These are phyloP conservation scores for Hypoxylon lenormandii DNA, from an alignment of 495 filamentous ascomycete genomes.

Conservation along the genomic window DNA sequence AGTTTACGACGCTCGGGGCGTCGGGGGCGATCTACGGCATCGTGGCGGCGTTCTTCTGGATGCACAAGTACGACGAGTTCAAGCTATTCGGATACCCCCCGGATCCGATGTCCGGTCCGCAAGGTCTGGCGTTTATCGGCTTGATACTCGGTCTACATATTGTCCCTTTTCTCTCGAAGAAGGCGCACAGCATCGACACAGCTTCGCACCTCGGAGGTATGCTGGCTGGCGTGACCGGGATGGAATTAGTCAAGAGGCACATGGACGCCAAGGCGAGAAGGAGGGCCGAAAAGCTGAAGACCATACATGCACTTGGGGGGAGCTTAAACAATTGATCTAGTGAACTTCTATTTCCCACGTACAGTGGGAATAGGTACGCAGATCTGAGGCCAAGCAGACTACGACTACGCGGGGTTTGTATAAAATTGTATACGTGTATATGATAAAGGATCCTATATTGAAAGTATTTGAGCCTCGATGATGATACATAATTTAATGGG, in stretches of 20 bases:
- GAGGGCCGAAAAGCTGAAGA: conserved; percentile 43
- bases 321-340: background rate
- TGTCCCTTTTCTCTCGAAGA: conserved; percentile 53
- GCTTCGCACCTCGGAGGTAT: conserved; percentile 80
- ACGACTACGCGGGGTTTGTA: too few relatives aligned
- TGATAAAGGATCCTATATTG: too few relatives aligned
- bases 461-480: too few relatives aligned
- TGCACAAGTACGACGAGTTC: conserved; percentile 68
- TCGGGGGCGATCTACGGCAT: conserved; percentile 79
- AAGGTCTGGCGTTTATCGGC: conserved; percentile 63
- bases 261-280: conserved; percentile 46
- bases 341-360: background rate
- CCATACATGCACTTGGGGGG: conserved; percentile 33
- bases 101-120: conserved; percentile 63
- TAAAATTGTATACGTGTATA: too few relatives aligned
- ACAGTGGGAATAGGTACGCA: too few relatives aligned
- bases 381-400: conserved; percentile 15
- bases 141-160: conserved; percentile 63
- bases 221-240: conserved; percentile 61
- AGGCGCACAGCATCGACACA: conserved; percentile 66
- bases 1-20: conserved; percentile 71
- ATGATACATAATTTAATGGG: too few relatives aligned
- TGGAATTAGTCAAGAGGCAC: conserved; percentile 42
- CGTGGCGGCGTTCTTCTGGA: conserved; percentile 73
- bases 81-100: conserved; percentile 65